A percentile compares a stretch with the other conserved stretches of the same genome.
Conservation (phyloP, 202 grass and related monocot species). For the Zoysia matrella region DNA sequence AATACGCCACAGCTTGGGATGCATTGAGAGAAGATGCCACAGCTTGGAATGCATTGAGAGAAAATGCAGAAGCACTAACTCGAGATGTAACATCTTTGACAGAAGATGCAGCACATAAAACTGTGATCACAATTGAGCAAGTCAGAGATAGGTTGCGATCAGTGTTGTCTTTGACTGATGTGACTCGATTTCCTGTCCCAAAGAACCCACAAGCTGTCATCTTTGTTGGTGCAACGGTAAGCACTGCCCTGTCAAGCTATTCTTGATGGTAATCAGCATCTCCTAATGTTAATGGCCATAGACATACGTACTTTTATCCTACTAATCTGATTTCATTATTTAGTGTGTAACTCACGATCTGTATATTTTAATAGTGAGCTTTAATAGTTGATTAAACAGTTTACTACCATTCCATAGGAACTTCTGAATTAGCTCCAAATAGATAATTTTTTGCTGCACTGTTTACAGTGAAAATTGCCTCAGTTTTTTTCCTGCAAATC, state of each 20-base stretch:
- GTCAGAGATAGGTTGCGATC: constrained; percentile 76
- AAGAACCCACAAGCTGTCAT: constrained; percentile 83
- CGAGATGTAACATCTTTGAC: constrained; percentile 61
- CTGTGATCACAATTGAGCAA: constrained; percentile 79
- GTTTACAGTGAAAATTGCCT: background rate
- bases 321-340: background rate
- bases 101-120: constrained; percentile 55
- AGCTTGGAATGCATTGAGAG: constrained; percentile 76
- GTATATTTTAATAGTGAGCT: too few relatives aligned
- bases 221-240: constrained; percentile 89
- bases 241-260: constrained; percentile 8
- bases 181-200: constrained; percentile 82
- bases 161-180: constrained; percentile 85
- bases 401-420: background rate
- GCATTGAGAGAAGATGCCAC: constrained; percentile 84
- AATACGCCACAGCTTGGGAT: constrained; percentile 87
- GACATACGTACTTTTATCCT: background rate
- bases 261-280: background rate
- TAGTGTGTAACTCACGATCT: background rate
- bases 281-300: background rate
- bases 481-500: constrained; percentile 5
- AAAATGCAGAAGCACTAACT: constrained; percentile 62
- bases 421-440: constrained; percentile 17
- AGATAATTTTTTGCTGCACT: background rate
- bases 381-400: constrained; percentile 5